Base-by-base conservation (phyloP, 176 grass and related monocot genomes). In the Carex cristatella region DNA sequence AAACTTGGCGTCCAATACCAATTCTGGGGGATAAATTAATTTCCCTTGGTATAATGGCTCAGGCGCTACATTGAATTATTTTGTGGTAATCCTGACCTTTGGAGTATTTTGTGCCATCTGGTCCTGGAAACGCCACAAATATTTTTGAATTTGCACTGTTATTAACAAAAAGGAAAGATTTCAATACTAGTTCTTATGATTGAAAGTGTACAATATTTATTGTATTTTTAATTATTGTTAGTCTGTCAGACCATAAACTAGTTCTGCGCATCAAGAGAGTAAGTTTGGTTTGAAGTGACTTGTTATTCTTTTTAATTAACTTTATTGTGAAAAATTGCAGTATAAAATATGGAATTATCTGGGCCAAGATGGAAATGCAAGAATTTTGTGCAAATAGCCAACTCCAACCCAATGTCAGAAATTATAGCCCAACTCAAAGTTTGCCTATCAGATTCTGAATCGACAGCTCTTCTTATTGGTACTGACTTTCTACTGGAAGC, bases 381-480 rank as follows among this genome's bases (percentile, higher is more conserved):
- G 71, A 71, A 69, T 48, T 92, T 86, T 10, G 37, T 67, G 5
- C 49, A 88, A 33, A 68, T 86, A n/a, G 89, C 89, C 32, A 67
- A 79, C 9, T 69, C 63, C 4, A 80, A 86, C 9, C 88, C 91
- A 16, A 97, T 97, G 86, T 94, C 89, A 6, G 31, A 38, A 33
- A 86, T 94, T 33, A 31, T 92, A 5, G 38, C 85, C 8, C 38
- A 70, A 44, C 67, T 97, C 28, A 84, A 56, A 81, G 63, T 53
- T 55, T 89, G 69, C 6, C 61, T 97, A 1, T 19, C 4, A 28
- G 13, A 46, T 28, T 84, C 78, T 1, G 4, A 64, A 12, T 23
- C 73, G 0, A 67, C 46, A 40, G 86, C 84, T 0, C 61, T 60
- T 27, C 78, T 90, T 30, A 86, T 84, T 0, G 31, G 38, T 0